These are phyloP conservation scores for Leishmania braziliensis DNA, from an alignment of 208 protist genomes.

Conservation along the genomic window DNA sequence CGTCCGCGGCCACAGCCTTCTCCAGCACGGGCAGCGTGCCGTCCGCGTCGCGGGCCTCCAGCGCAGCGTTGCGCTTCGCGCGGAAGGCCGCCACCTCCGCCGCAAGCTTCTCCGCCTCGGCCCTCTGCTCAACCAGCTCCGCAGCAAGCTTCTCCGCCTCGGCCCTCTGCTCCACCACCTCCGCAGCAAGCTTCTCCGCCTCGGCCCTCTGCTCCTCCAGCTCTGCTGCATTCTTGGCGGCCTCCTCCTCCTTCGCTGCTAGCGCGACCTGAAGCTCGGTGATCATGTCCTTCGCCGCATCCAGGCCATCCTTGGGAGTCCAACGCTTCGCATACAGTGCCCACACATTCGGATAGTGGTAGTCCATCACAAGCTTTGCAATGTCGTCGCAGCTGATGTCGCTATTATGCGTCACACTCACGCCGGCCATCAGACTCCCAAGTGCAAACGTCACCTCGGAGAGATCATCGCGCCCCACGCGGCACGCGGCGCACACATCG, in stretches of 20 bases:
- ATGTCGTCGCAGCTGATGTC: slow-evolving; percentile 3
- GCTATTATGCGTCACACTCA: slow-evolving; percentile 34
- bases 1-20: slow-evolving; percentile 2
- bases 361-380: neutral
- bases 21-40: slow-evolving; percentile 31
- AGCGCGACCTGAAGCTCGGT: neutral
- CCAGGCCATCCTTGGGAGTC: neutral
- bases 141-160: neutral
- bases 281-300: neutral
- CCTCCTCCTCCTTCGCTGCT: slow-evolving; percentile 8
- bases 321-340: neutral
- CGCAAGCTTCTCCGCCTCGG: neutral
- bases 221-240: neutral
- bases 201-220: too few relatives aligned
- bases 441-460: slow-evolving; percentile 33
- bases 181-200: too few relatives aligned
- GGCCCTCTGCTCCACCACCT: slow-evolving; percentile 17
- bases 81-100: slow-evolving; percentile 1
- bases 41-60: slow-evolving; percentile 28
- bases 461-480: slow-evolving; percentile 39
- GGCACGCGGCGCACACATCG: slow-evolving; percentile 42
- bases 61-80: neutral
- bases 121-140: too few relatives aligned
- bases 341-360: neutral
- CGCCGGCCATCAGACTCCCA: slow-evolving; percentile 33